phyloP scores from a whole-genome alignment of 2,329 filamentous ascomycete species.

The Escovopsis weberi region DNA sequence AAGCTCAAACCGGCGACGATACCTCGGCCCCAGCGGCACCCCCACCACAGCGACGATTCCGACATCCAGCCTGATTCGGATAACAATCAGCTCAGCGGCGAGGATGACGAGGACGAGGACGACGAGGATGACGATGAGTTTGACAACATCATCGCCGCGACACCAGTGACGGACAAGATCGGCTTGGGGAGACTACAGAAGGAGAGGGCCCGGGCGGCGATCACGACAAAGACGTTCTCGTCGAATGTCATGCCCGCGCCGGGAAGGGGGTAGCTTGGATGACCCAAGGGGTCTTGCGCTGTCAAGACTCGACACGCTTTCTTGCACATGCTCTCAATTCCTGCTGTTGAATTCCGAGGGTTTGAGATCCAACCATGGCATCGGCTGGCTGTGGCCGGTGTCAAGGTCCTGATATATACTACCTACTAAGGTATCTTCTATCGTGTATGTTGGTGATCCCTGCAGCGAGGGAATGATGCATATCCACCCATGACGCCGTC shows the following conservation, averaged over 20 bases:
- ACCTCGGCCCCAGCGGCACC: constrained; percentile 35
- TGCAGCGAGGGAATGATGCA: too few species aligned
- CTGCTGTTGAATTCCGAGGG: too few species aligned
- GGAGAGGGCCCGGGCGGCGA: constrained; percentile 33
- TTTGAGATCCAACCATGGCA: too few species aligned
- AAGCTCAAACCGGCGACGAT: constrained; percentile 51
- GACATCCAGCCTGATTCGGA: constrained; percentile 46
- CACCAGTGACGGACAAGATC: constrained; percentile 73
- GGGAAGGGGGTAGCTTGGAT: constrained; percentile 24
- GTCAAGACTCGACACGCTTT: not conserved
- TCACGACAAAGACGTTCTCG: constrained; percentile 37
- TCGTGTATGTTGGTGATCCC: too few species aligned
- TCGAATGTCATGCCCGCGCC: constrained; percentile 35
- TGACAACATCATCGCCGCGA: constrained; percentile 85
- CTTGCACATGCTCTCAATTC: too few species aligned
- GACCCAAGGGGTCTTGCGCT: not conserved
- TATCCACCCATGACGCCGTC: too few species aligned
- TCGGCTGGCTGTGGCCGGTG: too few species aligned
- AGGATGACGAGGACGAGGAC: constrained; percentile 41
- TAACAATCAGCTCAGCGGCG: constrained; percentile 37
- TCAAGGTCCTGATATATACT: too few species aligned
- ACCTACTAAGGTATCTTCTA: too few species aligned
- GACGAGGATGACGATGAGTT: constrained; percentile 63
- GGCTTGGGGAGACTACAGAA: constrained; percentile 47
- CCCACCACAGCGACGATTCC: constrained; percentile 38